These are phyloP conservation scores for Penicillium sp. DNA, from an alignment of 2,329 filamentous ascomycete species.

Conservation along the genomic window DNA sequence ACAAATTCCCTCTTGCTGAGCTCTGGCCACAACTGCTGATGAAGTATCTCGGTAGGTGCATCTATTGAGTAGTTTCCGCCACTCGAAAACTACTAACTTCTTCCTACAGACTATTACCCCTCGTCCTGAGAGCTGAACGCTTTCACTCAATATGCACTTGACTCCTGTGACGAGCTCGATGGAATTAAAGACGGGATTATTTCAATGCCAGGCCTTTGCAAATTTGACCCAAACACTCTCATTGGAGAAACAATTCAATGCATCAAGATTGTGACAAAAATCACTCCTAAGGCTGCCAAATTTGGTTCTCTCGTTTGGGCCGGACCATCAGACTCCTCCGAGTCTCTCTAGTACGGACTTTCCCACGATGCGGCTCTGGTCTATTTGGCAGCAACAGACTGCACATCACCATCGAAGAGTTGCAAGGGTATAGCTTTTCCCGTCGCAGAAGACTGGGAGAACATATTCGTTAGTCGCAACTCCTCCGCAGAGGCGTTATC, in stretches of 20 bases:
- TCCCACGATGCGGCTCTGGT: conserved; percentile 26
- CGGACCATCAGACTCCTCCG: conserved; percentile 25
- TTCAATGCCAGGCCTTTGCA: conserved; percentile 10
- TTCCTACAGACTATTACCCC: conserved; percentile 12
- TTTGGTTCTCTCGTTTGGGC: conserved; percentile 26
- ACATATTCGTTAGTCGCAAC: conserved; percentile 35
- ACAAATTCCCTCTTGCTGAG: conserved; percentile 15
- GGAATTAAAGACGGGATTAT: conserved; percentile 38
- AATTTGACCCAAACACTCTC: conserved; percentile 27
- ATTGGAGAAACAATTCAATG: conserved; percentile 20
- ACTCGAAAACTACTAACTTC: neutral
- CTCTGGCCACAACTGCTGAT: conserved; percentile 28
- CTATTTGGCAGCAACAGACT: conserved; percentile 30
- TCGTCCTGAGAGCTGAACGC: conserved; percentile 36
- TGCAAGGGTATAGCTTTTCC: conserved; percentile 29
- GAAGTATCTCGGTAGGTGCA: conserved; percentile 4
- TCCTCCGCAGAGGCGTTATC: conserved; percentile 30
- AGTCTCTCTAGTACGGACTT: conserved; percentile 37
- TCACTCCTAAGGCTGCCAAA: conserved; percentile 17
- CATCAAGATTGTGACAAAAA: conserved; percentile 30
- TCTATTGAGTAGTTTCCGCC: no score
- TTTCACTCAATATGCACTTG: conserved; percentile 35
- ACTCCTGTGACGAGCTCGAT: conserved; percentile 39
- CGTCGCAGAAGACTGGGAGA: conserved; percentile 37
- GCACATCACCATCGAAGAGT: conserved; percentile 19